A percentile compares a stretch with the other conserved stretches of the same genome.
Evolutionary conservation across 805 yeast genomes (phyloP).

Genomic region (Ogataea ganodermae): DNA sequence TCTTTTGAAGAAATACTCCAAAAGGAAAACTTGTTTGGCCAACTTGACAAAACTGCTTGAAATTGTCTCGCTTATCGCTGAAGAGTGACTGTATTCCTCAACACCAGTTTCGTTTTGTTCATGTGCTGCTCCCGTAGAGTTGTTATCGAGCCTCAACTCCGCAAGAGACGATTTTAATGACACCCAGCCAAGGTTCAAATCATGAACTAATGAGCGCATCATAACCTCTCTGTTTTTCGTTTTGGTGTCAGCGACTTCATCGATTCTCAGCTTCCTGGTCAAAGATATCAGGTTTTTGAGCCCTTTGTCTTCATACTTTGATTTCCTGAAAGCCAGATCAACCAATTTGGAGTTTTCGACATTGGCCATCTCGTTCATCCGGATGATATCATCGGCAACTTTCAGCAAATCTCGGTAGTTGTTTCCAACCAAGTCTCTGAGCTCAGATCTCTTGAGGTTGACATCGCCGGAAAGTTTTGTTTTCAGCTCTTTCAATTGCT

Average conservation of each 20-base stretch:
- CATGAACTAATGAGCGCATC: slow-evolving; percentile 30
- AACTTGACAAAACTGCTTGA: slow-evolving; percentile 25
- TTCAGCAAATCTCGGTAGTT: slow-evolving; percentile 39
- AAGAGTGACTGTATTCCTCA: slow-evolving; percentile 7
- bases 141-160: slow-evolving; percentile 8
- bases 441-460: slow-evolving; percentile 24
- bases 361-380: slow-evolving; percentile 33
- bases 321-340: slow-evolving; percentile 32
- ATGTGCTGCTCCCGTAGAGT: neutral
- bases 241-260: slow-evolving; percentile 14
- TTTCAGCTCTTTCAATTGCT: slow-evolving; percentile 30
- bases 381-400: slow-evolving; percentile 40
- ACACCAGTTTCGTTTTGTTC: slow-evolving; percentile 3
- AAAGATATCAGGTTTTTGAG: slow-evolving; percentile 27
- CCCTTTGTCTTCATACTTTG: slow-evolving; percentile 29
- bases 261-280: slow-evolving; percentile 9
- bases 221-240: slow-evolving; percentile 21
- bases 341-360: slow-evolving; percentile 29
- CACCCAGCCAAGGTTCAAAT: slow-evolving; percentile 25
- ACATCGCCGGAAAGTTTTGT: slow-evolving; percentile 25
- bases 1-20: slow-evolving; percentile 23
- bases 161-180: slow-evolving; percentile 15
- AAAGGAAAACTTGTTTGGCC: slow-evolving; percentile 29
- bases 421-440: slow-evolving; percentile 35
- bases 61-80: slow-evolving; percentile 16